Conservation (phyloP, 2,329 filamentous ascomycete species). For the Emmonsiellopsis sp. region DNA sequence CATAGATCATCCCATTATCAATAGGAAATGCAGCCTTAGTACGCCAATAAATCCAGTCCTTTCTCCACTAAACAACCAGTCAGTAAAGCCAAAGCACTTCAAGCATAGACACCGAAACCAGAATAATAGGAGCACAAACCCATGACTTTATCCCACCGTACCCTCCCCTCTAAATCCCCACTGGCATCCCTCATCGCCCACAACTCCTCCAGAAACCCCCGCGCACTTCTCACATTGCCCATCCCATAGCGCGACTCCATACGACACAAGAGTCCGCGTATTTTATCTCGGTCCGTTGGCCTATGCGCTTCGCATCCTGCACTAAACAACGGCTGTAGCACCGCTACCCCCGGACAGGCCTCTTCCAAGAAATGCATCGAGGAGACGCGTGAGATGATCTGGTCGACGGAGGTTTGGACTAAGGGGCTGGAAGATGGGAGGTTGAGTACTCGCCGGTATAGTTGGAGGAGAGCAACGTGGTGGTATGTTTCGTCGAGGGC, state of each 20-base stretch:
- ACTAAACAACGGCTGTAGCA: slow-evolving; percentile 57
- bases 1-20: too few species aligned
- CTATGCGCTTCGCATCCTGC: slow-evolving; percentile 50
- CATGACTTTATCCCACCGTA: slow-evolving; percentile 15
- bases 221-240: slow-evolving; percentile 54
- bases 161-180: slow-evolving; percentile 9
- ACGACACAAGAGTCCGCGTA: slow-evolving; percentile 43
- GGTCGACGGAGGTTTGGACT: slow-evolving; percentile 10
- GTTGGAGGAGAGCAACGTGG: slow-evolving; percentile 12
- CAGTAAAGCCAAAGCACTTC: too few species aligned
- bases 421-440: slow-evolving; percentile 11
- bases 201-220: slow-evolving; percentile 52
- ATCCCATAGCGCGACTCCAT: slow-evolving; percentile 52
- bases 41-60: not conserved
- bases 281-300: slow-evolving; percentile 42
- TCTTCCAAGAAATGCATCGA: slow-evolving; percentile 10
- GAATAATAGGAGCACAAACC: slow-evolving; percentile 6
- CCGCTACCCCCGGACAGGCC: slow-evolving; percentile 49
- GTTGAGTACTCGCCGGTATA: slow-evolving; percentile 9
- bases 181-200: slow-evolving; percentile 31
- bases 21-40: too few species aligned
- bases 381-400: slow-evolving; percentile 10
- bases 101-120: too few species aligned
- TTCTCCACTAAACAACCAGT: not conserved
- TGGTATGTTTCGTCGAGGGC: slow-evolving; percentile 12